Base-by-base conservation (phyloP, 1,284 basidiomycete genomes). In the Ceratobasidium sp. region DNA sequence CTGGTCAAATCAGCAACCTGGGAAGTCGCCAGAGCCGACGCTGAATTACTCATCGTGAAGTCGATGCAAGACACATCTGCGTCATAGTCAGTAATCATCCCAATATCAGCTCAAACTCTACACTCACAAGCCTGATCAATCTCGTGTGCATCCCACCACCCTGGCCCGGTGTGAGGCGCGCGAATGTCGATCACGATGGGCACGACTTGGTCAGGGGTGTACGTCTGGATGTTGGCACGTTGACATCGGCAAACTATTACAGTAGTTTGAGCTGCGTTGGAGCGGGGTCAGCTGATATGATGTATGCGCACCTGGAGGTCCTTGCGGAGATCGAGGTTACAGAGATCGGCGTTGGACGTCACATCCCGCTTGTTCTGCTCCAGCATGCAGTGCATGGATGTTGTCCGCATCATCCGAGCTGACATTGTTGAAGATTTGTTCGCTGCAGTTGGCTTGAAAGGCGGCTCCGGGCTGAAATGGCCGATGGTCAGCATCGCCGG, bases 1-100 rank as follows among this genome's bases (percentile, higher is more conserved):
- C 30, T 38, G 33, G 62, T 12, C 33, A 10, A 5, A 18, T 10
- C 30, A 35, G 33, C 62, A 38, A 35, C 7, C 4, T 18, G 2
- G 57, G 57, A n/a, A 16, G 57, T 30, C 16, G 48, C 48, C 12
- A 50, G 18, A 27, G 48, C 67, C 5, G 48, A 46, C 3, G 41
- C 70, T n/a, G 70, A 73, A 14, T 57, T 57, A 57, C 57, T 62
- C 70, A 60, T 33, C 20, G 70, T 73, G 41, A 73, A 73, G 27
- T 73, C 70, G 33, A 73, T 33, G 41, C 70, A 73, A 73, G 70
- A 73, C 70, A 62, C 70, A 23, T 73, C 55, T 73, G 35, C 6
- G 8, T 20, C 16, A 64, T 35, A 7, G 20, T 65, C 41, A 65
- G 41, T n/a, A 1, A 44, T 44, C 20, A 12, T 2, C 41, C n/a